Evolutionary conservation across 2,329 filamentous ascomycete species (phyloP).

Genomic region (Nothophoma quercina): DNA sequence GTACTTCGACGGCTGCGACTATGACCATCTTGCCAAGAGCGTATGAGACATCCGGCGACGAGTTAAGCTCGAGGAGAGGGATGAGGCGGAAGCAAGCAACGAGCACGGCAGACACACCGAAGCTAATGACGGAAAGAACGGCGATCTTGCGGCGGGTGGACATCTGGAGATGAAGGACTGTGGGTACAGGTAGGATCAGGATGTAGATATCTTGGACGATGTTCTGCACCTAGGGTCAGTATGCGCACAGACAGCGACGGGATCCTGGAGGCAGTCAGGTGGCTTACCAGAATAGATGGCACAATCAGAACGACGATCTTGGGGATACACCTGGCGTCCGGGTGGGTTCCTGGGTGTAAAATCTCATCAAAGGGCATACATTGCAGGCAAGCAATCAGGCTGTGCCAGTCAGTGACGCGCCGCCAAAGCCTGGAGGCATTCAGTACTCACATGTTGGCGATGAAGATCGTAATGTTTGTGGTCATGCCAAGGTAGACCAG

Average conservation of each 20-base stretch:
- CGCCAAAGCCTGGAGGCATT: not conserved
- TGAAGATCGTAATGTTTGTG: conserved; percentile 34
- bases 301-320: conserved; percentile 37
- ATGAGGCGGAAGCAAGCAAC: conserved; percentile 29
- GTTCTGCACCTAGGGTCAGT: conserved; percentile 25
- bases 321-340: conserved; percentile 33
- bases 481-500: conserved; percentile 35
- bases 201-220: conserved; percentile 31
- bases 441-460: conserved; percentile 35
- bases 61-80: conserved; percentile 31
- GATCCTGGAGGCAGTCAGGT: too few species aligned
- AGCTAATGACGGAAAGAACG: conserved; percentile 35
- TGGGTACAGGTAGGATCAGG: conserved; percentile 31
- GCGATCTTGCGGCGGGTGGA: conserved; percentile 26
- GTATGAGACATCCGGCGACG: conserved; percentile 35
- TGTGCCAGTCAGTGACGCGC: not conserved
- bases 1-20: conserved; percentile 42
- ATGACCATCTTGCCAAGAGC: conserved; percentile 45
- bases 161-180: conserved; percentile 29
- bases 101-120: conserved; percentile 40
- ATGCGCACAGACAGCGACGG: too few species aligned
- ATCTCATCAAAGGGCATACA: conserved; percentile 43
- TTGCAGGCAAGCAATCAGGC: conserved; percentile 39
- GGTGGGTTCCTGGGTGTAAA: conserved; percentile 35
- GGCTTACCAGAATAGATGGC: conserved; percentile 34